Evolutionary conservation across 23 red algal species (phyloP), one percentile per base, ranked within the genome.

Genomic region (Chondrus crispus): DNA sequence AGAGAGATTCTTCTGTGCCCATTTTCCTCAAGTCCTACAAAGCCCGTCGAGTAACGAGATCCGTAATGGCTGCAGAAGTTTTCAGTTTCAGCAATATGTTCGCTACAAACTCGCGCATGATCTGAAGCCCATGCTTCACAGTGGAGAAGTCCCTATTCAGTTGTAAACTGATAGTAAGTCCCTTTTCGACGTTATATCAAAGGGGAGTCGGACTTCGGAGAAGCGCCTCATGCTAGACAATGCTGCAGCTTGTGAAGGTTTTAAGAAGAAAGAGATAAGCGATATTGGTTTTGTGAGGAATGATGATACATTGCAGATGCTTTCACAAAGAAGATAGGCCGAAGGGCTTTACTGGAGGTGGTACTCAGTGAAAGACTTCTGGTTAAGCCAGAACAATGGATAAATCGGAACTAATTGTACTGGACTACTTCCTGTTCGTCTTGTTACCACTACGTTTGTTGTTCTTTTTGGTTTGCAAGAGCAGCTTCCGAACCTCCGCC

Each of bases 11-110:
- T 6, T 7, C 35, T 13, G 60, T 66, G 60, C 60, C 60, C 26
- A 77, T 77, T 20, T 40, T 11, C 38, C 43, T 77, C 11, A 77
- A 48, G 20, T 77, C 71, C 24, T 77, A 77, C 71, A 77, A 77
- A 77, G 26, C 71, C 11, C 24, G 71, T 26, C 32, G 1, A 38
- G 0, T 77, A 35, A 77, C 1, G 28, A 1, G 71, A 48, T 2
- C 71, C 28, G 26, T 37, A 24, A 77, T 77, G 71, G 10, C 71
- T 0, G 71, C 29, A 38, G 71, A 77, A 37, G 1, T 48, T 26
- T 39, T 77, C 24, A 37, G 29, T n/a, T 77, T 77, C 43, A 47
- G 37, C 8, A 20, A 77, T 8, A 42, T 77, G 37, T 42, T 77
- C 8, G 2, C 32, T 77, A 40, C 43, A 76, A 26, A 46, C 39